Base-by-base conservation (phyloP, 2,329 filamentous ascomycete species). In the Sarocladium strictum region DNA sequence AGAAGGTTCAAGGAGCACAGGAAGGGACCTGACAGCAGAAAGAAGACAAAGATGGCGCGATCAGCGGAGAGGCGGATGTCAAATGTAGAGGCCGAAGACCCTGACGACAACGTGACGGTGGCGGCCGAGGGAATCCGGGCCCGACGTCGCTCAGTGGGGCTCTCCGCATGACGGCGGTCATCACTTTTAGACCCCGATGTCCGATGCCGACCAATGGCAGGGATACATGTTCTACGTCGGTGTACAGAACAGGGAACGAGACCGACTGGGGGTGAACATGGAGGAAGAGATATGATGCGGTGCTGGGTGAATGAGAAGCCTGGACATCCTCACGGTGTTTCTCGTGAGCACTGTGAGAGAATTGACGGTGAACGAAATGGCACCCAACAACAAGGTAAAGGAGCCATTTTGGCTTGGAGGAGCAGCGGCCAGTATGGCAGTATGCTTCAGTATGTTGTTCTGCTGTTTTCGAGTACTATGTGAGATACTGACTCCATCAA, bases 391-490 rank as follows among this genome's bases (percentile, higher is more conserved):
- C 3, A 60, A 69, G 60, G 43, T 69, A 29, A 72, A 70, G 54
- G 70, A 75, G 61, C 72, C 73, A 2, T 72, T 74, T 53, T 75
- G 73, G 73, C 66, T 75, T 14, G 73, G 73, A 14, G 72, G 72
- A 52, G 72, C 72, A 3, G 71, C 73, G 3, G 73, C 73, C 7
- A 73, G 70, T 9, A 72, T 75, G 68, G 72, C 72, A 23, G 72
- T 73, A 19, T 75, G 72, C 62, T 75, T 74, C 57, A 75, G 72
- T 74, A 58, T 61, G 71, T 65, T 35, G 19, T 10, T 47, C 24
- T 10, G 38, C 35, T 11, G 17, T 15, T 33, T 23, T 29, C 29
- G 24, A 23, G 15, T n/a, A 1, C 14, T 15, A 40, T 12, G 12
- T 43, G n/a, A 3, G 3, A 7, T 29, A 47, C 41, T 58, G 43